These are phyloP conservation scores for Fusarium sp. DNA, from an alignment of 2,329 filamentous ascomycete genomes.

Conservation along the genomic window DNA sequence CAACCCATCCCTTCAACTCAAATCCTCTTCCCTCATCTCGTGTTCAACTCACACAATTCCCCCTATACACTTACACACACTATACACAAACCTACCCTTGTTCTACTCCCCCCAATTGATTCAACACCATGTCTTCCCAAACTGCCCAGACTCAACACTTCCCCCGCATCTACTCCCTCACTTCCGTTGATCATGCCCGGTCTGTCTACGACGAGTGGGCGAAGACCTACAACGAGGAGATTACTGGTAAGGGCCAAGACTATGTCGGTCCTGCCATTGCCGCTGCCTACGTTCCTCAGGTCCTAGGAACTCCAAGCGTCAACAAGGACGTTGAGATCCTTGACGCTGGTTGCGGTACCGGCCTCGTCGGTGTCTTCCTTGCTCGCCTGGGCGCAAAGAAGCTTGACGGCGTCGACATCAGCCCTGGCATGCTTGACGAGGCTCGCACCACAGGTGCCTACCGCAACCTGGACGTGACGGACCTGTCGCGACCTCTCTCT, in stretches of 20 bases:
- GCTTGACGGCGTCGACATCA: constrained; percentile 69
- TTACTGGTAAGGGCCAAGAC: constrained; percentile 56
- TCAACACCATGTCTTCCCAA: constrained; percentile 46
- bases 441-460: constrained; percentile 65
- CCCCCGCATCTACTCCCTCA: constrained; percentile 48
- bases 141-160: constrained; percentile 40
- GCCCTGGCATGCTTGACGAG: constrained; percentile 67
- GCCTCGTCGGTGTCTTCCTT: constrained; percentile 65
- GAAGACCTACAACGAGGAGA: constrained; percentile 54
- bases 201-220: constrained; percentile 57
- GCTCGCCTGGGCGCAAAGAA: constrained; percentile 58
- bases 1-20: constrained; percentile 16
- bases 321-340: constrained; percentile 56
- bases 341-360: constrained; percentile 71
- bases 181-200: constrained; percentile 46
- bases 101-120: constrained; percentile 8
- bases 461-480: constrained; percentile 59
- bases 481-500: constrained; percentile 62
- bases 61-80: constrained; percentile 4
- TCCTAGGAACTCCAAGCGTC: constrained; percentile 47
- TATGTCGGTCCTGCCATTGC: constrained; percentile 59
- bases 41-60: constrained; percentile 28
- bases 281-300: constrained; percentile 54
- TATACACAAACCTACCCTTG: not conserved
- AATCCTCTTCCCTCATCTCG: constrained; percentile 7